Evolutionary conservation across 345 rosid genomes (phyloP), one percentile per base, ranked within the genome.

Genomic region (Eucalyptus decipiens): DNA sequence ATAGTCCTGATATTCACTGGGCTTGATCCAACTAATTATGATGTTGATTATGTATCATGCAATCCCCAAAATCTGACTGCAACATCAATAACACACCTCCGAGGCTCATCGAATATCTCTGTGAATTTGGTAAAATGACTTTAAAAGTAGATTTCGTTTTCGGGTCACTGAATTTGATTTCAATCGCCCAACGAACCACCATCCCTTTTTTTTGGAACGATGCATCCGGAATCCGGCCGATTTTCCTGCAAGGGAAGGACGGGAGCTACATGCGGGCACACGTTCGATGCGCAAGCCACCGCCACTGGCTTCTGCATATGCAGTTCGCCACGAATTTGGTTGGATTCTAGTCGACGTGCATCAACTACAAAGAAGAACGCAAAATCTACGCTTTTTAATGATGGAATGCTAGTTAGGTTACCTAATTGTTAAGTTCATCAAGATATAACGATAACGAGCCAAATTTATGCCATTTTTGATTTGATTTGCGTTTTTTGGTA

Each of bases 121-220:
- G 4, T 21, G 81, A 37, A 19, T 72, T 19, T 72, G 23, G 45
- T 2, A 10, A 37, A 10, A 10, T 10, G 28, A 72, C 45, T 37
- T n/a, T 1, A 15, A 62, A 6, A 62, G 18, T 65, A n/a, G 4
- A 19, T 37, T 37, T 3, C 15, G 45, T 10, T 37, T 9, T 10
- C 26, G 45, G 45, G 14, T 37, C 23, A 72, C 15, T 11, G 45
- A 19, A 72, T 72, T n/a, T 37, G 28, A 72, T 34, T 37, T 72
- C 14, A 19, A 72, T 21, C 3, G 5, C 45, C 45, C 28, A 0
- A 37, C 2, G 15, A 19, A 19, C 23, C 11, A 1, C 19, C 14
- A 60, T 34, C 40, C 24, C 2, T 32, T 9, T 19, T n/a, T 19
- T 16, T 17, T 11, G 8, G 21, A 32, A 32, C 6, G 23, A n/a